These are phyloP conservation scores for Naganishia albida DNA, from an alignment of 1,284 basidiomycete species.

Conservation along the genomic window DNA sequence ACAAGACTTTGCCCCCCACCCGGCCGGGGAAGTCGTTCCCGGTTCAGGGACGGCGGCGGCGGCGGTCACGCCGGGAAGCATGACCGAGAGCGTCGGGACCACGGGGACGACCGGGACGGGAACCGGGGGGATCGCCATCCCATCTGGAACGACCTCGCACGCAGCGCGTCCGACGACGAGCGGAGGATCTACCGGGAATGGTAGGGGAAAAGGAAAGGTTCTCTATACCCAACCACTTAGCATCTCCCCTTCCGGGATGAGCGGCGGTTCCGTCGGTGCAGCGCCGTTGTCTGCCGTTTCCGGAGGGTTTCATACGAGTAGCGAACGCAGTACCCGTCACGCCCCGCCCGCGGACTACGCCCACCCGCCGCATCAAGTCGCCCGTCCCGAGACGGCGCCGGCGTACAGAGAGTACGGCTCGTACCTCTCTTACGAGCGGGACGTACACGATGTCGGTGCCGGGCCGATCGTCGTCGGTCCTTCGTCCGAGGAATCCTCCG, in stretches of 20 bases:
- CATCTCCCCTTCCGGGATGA: conserved; percentile 20
- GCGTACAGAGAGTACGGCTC: conserved; percentile 23
- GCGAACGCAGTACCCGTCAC: conserved; percentile 8
- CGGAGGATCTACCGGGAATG: background rate
- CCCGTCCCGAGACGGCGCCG: conserved; percentile 10
- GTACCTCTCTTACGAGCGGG: conserved; percentile 25
- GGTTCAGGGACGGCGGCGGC: background rate
- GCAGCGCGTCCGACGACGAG: background rate
- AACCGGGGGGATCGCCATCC: too few relatives aligned
- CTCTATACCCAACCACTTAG: conserved; percentile 24
- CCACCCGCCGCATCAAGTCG: conserved; percentile 2
- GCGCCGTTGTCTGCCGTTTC: too few relatives aligned
- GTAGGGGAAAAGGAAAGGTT: conserved; percentile 12
- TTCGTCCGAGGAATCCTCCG: background rate
- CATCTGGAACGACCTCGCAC: conserved; percentile 2
- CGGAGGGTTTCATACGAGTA: conserved; percentile 22
- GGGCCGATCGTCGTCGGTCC: conserved; percentile 6
- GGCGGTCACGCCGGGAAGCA: conserved; percentile 14
- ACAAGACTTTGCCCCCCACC: background rate
- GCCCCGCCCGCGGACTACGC: background rate
- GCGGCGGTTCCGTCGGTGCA: background rate
- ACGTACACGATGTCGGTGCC: conserved; percentile 21
- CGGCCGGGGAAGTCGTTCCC: background rate
- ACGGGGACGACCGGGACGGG: conserved; percentile 5
- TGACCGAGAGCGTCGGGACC: conserved; percentile 7